These are phyloP conservation scores for Zelopaecilomyces penicillatus DNA, from an alignment of 2,329 filamentous ascomycete genomes.

Conservation along the genomic window DNA sequence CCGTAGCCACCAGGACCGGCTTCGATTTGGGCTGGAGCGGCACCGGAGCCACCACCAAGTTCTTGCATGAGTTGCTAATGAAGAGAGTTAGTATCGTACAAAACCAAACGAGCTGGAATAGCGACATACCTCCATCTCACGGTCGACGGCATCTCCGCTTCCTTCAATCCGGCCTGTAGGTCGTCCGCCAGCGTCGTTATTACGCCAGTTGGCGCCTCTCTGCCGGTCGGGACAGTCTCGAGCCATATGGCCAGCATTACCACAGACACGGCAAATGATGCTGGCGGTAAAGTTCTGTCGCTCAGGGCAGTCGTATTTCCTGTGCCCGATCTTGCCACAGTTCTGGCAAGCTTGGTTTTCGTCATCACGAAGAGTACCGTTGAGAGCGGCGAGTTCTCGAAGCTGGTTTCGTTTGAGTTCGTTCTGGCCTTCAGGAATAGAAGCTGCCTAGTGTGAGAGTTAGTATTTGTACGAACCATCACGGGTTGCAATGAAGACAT, in stretches of 20 bases:
- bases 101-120: not conserved
- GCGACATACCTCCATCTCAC: slow-evolving; percentile 79
- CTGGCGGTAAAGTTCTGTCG: slow-evolving; percentile 98
- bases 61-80: slow-evolving; percentile 91
- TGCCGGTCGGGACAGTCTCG: slow-evolving; percentile 94
- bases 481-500: not conserved
- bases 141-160: slow-evolving; percentile 75
- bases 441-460: slow-evolving; percentile 65
- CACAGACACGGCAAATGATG: slow-evolving; percentile 97
- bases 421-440: slow-evolving; percentile 96
- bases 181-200: slow-evolving; percentile 51
- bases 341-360: slow-evolving; percentile 99
- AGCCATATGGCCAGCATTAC: slow-evolving; percentile 96
- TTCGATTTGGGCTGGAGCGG: slow-evolving; percentile 74
- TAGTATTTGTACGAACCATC: slow-evolving; percentile 10
- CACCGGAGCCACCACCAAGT: slow-evolving; percentile 65
- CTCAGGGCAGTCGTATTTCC: slow-evolving; percentile 97
- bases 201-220: slow-evolving; percentile 86
- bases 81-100: slow-evolving; percentile 29
- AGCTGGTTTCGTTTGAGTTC: slow-evolving; percentile 98
- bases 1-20: slow-evolving; percentile 57
- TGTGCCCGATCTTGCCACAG: slow-evolving; percentile 96
- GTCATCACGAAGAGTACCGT: slow-evolving; percentile 97
- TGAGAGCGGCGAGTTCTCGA: slow-evolving; percentile 91
- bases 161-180: slow-evolving; percentile 57